Percentiles rank a stretch among this genome's conserved stretches.
phyloP scores from a whole-genome alignment of 2,329 filamentous ascomycete species.

The Trichoderma afroharzianum region DNA sequence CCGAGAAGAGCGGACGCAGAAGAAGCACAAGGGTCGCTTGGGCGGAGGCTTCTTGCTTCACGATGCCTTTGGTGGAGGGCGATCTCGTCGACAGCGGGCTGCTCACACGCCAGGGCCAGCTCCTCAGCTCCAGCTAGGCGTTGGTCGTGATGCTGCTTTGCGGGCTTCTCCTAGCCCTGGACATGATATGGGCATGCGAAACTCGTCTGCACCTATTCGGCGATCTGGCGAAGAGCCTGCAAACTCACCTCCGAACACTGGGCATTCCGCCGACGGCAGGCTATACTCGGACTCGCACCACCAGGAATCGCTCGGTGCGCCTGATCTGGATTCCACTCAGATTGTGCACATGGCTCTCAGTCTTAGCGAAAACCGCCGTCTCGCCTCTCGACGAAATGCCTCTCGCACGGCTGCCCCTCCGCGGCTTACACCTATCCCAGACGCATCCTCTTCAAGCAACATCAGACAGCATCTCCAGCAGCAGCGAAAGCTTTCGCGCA shows the following conservation, averaged over 20 bases:
- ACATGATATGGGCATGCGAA: conserved; percentile 2
- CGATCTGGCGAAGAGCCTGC: background rate
- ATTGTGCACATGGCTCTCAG: conserved; percentile 92
- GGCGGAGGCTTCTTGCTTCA: conserved; percentile 51
- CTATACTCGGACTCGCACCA: conserved; percentile 17
- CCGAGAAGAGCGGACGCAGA: conserved; percentile 27
- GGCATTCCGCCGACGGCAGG: background rate
- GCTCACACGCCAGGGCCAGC: background rate
- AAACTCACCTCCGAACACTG: background rate
- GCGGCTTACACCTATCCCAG: conserved; percentile 49
- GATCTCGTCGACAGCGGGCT: conserved; percentile 26
- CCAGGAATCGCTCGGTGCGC: conserved; percentile 25
- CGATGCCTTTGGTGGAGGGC: conserved; percentile 37
- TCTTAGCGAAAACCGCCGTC: conserved; percentile 74
- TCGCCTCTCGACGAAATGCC: conserved; percentile 56
- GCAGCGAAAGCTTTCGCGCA: conserved; percentile 61
- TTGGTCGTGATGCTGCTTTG: conserved; percentile 8
- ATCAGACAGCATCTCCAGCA: conserved; percentile 69
- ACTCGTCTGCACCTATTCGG: conserved; percentile 5
- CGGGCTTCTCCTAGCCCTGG: conserved; percentile 1
- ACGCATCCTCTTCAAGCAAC: conserved; percentile 53
- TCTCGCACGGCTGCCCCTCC: conserved; percentile 48
- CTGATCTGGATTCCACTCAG: conserved; percentile 76
- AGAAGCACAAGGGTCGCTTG: conserved; percentile 42
- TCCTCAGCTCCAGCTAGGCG: background rate